Evolutionary conservation across 2,329 filamentous ascomycete genomes (phyloP).

Genomic region (Mariannaea elegans): DNA sequence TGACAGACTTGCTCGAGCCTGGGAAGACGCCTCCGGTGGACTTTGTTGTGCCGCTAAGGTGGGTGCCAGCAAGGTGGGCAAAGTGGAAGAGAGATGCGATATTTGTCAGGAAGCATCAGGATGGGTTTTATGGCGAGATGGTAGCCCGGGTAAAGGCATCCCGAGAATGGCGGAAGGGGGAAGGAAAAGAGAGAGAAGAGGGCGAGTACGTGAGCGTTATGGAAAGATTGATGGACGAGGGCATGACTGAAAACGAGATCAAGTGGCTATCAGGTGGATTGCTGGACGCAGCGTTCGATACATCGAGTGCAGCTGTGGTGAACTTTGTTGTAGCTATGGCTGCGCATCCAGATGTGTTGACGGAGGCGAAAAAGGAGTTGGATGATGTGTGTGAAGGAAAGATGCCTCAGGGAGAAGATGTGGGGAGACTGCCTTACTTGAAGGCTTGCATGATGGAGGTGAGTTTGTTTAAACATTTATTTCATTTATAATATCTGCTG

Average conservation of each 20-base stretch:
- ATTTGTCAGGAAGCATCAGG: slow-evolving; percentile 35
- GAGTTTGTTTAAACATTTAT: no score
- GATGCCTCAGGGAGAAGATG: slow-evolving; percentile 43
- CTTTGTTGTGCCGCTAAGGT: slow-evolving; percentile 33
- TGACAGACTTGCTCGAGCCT: slow-evolving; percentile 38
- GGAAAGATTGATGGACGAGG: slow-evolving; percentile 31
- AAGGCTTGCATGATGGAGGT: slow-evolving; percentile 37
- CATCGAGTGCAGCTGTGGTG: slow-evolving; percentile 28
- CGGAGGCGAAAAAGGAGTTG: slow-evolving; percentile 31
- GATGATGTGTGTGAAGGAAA: slow-evolving; percentile 26
- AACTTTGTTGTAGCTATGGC: slow-evolving; percentile 36
- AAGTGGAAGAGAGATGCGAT: slow-evolving; percentile 33
- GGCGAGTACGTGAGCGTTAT: slow-evolving; percentile 24
- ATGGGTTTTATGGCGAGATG: slow-evolving; percentile 29
- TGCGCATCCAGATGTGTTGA: slow-evolving; percentile 31
- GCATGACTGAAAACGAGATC: slow-evolving; percentile 29
- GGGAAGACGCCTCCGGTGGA: slow-evolving; percentile 40
- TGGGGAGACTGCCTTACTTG: slow-evolving; percentile 33
- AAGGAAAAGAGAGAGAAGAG: neutral
- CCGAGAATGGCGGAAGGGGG: slow-evolving; percentile 10
- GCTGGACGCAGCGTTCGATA: slow-evolving; percentile 40
- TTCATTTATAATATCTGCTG: no score
- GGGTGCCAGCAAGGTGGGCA: slow-evolving; percentile 30
- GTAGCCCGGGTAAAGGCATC: slow-evolving; percentile 5
- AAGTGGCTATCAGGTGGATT: slow-evolving; percentile 30